Conservation (phyloP, 2,329 filamentous ascomycete genomes). For the Fonsecaea multimorphosa region DNA sequence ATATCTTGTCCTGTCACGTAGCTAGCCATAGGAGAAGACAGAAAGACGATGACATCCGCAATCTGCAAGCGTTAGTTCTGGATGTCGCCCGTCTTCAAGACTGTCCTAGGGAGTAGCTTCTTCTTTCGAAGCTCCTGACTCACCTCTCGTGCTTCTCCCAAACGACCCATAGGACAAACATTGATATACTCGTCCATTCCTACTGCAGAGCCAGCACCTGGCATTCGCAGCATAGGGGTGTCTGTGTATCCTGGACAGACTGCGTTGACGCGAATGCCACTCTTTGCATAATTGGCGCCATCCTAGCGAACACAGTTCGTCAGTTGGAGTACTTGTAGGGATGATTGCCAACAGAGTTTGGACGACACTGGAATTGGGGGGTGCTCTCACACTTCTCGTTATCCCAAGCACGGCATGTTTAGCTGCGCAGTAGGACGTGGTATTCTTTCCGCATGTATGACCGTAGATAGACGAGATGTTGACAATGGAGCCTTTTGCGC, state of each 20-base stretch:
- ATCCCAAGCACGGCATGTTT: constrained; percentile 19
- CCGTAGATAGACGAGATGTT: constrained; percentile 21
- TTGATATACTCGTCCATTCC: constrained; percentile 17
- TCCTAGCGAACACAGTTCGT: constrained; percentile 1
- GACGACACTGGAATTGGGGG: background rate
- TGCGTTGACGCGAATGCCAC: constrained; percentile 19
- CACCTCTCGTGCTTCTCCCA: constrained; percentile 17
- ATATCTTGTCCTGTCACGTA: constrained; percentile 17
- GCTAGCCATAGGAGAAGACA: constrained; percentile 21
- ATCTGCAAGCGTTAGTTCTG: background rate
- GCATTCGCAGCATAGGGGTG: constrained; percentile 10
- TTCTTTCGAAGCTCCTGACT: background rate
- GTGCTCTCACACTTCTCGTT: constrained; percentile 8
- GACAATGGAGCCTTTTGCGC: constrained; percentile 10
- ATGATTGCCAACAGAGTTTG: background rate
- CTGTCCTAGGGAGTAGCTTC: too few relatives aligned
- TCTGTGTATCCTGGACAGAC: constrained; percentile 19
- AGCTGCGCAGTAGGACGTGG: constrained; percentile 6
- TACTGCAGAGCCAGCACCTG: background rate
- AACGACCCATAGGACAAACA: constrained; percentile 6
- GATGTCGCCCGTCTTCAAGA: background rate
- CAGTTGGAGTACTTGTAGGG: background rate
- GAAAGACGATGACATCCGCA: constrained; percentile 19
- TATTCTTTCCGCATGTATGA: constrained; percentile 10
- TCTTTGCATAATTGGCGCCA: constrained; percentile 7